Conservation (phyloP, 1,139 yeast genomes). For the Maudiozyma humilis region DNA sequence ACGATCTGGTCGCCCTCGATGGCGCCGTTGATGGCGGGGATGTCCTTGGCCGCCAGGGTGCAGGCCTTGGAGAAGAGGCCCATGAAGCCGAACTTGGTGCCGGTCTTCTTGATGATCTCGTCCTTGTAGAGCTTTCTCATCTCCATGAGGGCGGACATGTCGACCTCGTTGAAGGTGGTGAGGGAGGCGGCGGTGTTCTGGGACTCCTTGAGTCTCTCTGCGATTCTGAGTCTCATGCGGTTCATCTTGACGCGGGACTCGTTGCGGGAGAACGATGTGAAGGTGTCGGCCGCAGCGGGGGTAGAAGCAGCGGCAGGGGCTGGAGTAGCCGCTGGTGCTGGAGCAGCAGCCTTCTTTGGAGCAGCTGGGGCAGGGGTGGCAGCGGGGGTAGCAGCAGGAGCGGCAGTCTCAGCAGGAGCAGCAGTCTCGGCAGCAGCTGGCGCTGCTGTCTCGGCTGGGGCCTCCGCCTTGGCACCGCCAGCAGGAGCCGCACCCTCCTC, state of each 20-base stretch:
- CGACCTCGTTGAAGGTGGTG: conserved; percentile 97
- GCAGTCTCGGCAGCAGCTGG: conserved; percentile 7
- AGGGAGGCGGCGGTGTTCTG: conserved; percentile 98
- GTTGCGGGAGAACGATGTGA: conserved; percentile 66
- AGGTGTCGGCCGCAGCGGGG: conserved; percentile 34
- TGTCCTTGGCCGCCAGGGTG: conserved; percentile 85
- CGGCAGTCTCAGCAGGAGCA: conserved; percentile 2
- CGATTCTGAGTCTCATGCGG: conserved; percentile 98
- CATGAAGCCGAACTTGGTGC: conserved; percentile 96
- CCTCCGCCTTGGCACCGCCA: conserved; percentile 46
- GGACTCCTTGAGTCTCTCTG: conserved; percentile 98
- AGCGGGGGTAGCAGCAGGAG: conserved; percentile 9
- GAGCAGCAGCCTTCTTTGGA: conserved; percentile 7
- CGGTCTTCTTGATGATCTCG: conserved; percentile 88
- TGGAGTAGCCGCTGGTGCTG: conserved; percentile 9
- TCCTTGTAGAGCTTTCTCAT: conserved; percentile 97
- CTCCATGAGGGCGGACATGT: conserved; percentile 86
- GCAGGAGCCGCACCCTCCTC: conserved; percentile 85
- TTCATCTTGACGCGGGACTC: conserved; percentile 97
- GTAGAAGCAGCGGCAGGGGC: conserved; percentile 18
- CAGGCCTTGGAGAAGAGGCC: conserved; percentile 96
- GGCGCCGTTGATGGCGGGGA: conserved; percentile 93
- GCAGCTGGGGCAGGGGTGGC: conserved; percentile 8
- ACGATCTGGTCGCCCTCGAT: conserved; percentile 93
- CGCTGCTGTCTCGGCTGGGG: conserved; percentile 14